These are phyloP conservation scores for Xylariaceae sp. DNA, from an alignment of 2,329 filamentous ascomycete genomes.

Conservation along the genomic window DNA sequence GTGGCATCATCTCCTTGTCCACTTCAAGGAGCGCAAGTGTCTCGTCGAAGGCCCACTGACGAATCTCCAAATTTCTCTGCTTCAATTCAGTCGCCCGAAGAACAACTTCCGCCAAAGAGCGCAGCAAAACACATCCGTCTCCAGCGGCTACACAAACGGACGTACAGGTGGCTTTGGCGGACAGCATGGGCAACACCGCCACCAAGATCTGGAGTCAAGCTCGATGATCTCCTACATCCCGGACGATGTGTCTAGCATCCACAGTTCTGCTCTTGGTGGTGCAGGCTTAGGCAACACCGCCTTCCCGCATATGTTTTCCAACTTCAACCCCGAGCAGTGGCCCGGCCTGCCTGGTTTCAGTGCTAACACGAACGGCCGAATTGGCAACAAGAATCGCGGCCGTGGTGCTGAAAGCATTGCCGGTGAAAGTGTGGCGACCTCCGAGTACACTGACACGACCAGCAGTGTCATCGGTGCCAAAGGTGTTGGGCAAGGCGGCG, in stretches of 20 bases:
- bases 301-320: conserved; percentile 93
- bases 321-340: conserved; percentile 86
- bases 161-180: conserved; percentile 32
- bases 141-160: conserved; percentile 33
- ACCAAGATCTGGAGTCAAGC: conserved; percentile 68
- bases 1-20: conserved; percentile 91
- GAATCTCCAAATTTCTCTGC: conserved; percentile 90
- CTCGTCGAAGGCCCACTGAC: conserved; percentile 92
- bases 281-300: conserved; percentile 72
- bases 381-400: conserved; percentile 64
- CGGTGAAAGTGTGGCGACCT: conserved; percentile 88
- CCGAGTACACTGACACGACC: conserved; percentile 82
- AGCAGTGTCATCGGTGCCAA: conserved; percentile 74
- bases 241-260: conserved; percentile 94
- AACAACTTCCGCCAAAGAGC: conserved; percentile 85
- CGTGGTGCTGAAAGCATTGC: conserved; percentile 75
- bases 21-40: conserved; percentile 96
- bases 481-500: conserved; percentile 78
- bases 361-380: conserved; percentile 53
- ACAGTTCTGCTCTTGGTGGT: conserved; percentile 85
- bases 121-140: conserved; percentile 68
- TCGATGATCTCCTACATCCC: conserved; percentile 95
- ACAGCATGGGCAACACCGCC: conserved; percentile 34
- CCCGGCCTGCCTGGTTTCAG: conserved; percentile 71
- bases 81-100: conserved; percentile 94